A percentile compares a stretch with the other conserved stretches of the same genome.
Evolutionary conservation across 345 rosid species (phyloP).

Genomic region (Eucalyptus pauciflora): DNA sequence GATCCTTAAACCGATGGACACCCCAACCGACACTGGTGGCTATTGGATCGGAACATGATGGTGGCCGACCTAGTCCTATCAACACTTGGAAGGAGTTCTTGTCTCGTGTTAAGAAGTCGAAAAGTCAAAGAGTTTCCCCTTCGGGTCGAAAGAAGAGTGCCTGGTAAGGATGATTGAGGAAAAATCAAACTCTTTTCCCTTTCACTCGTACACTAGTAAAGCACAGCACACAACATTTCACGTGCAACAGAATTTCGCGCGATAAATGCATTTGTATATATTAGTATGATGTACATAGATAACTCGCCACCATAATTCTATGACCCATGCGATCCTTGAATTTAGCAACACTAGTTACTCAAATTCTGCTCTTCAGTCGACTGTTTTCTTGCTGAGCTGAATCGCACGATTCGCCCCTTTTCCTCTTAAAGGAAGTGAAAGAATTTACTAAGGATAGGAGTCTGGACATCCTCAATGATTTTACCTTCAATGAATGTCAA

Average conservation of each 20-base stretch:
- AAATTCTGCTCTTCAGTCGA: neutral
- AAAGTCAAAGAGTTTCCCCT: neutral
- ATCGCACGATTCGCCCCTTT: neutral
- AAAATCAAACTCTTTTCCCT: neutral
- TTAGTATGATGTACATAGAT: neutral
- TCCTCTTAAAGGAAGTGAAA: neutral
- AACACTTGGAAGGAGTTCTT: constrained; percentile 18
- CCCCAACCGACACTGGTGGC: constrained; percentile 12
- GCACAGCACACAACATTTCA: neutral
- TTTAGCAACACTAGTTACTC: neutral
- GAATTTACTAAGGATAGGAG: neutral
- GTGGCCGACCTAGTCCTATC: constrained; percentile 40
- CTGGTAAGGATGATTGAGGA: neutral
- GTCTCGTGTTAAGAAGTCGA: constrained; percentile 3
- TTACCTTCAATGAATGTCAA: neutral
- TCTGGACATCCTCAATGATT: neutral
- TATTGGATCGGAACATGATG: neutral
- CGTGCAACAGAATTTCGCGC: neutral
- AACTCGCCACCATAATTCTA: neutral
- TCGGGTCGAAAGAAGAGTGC: neutral
- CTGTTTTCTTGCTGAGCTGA: neutral
- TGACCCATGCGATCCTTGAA: neutral
- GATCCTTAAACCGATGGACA: no score
- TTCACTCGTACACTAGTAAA: neutral
- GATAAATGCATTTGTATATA: neutral